A percentile compares a stretch with the other conserved stretches of the same genome.
These are phyloP conservation scores for Cryphonectria carpinicola DNA, from an alignment of 2,329 filamentous ascomycete genomes.

Conservation along the genomic window DNA sequence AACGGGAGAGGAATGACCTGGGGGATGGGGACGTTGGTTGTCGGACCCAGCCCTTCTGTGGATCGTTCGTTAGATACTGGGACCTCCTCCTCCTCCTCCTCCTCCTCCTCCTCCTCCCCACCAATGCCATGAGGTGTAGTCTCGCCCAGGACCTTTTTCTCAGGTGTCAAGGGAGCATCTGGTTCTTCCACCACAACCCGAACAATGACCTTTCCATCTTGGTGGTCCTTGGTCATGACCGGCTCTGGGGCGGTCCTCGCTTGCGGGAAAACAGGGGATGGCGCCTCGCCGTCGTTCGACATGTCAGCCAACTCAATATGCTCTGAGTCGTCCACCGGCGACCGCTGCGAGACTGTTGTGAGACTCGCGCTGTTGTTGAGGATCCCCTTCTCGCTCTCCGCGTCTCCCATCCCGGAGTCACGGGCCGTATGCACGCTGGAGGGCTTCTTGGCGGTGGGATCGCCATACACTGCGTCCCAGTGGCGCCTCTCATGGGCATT, in stretches of 20 bases:
- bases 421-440: constrained; percentile 42
- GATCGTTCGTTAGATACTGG: constrained; percentile 36
- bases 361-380: constrained; percentile 41
- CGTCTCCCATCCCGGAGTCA: constrained; percentile 57
- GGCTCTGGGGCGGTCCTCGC: constrained; percentile 46
- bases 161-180: constrained; percentile 35
- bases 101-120: constrained; percentile 38
- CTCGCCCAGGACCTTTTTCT: constrained; percentile 38
- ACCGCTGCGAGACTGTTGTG: constrained; percentile 40
- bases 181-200: constrained; percentile 56
- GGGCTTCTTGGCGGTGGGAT: constrained; percentile 45
- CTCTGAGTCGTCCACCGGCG: constrained; percentile 47
- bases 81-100: constrained; percentile 34
- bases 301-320: constrained; percentile 61
- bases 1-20: constrained; percentile 69
- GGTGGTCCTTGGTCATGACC: constrained; percentile 45
- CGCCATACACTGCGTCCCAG: constrained; percentile 81
- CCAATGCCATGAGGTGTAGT: constrained; percentile 33
- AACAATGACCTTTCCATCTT: constrained; percentile 55
- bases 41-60: constrained; percentile 34
- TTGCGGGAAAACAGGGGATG: constrained; percentile 32
- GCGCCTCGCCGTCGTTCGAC: constrained; percentile 37
- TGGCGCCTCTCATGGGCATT: constrained; percentile 63
- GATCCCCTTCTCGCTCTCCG: constrained; percentile 50
- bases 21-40: constrained; percentile 50